phyloP scores from a whole-genome alignment of 2,329 filamentous ascomycete species.

The Ceratocystis lukuohia region DNA sequence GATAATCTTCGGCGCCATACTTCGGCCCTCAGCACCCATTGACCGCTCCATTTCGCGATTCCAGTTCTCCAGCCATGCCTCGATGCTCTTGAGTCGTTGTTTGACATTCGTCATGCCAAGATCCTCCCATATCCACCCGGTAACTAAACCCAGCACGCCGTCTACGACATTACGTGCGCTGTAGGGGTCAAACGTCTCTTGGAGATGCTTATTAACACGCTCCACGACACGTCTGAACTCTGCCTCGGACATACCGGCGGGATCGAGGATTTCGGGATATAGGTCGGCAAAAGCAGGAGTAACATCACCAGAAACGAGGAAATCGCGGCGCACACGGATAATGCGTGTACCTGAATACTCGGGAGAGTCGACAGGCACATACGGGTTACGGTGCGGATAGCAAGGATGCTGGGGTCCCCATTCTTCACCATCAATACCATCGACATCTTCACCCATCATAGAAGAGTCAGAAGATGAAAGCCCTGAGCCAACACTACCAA shows the following conservation, averaged over 20 bases:
- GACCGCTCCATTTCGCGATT: slow-evolving; percentile 57
- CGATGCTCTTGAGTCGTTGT: slow-evolving; percentile 52
- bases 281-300: slow-evolving; percentile 89
- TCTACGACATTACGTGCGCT: slow-evolving; percentile 67
- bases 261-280: slow-evolving; percentile 90
- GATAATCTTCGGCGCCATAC: slow-evolving; percentile 55
- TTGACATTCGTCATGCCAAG: slow-evolving; percentile 67
- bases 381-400: slow-evolving; percentile 83
- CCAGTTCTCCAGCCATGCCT: slow-evolving; percentile 77
- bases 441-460: slow-evolving; percentile 51
- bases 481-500: slow-evolving; percentile 35
- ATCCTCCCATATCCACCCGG: slow-evolving; percentile 93
- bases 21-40: slow-evolving; percentile 36
- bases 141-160: slow-evolving; percentile 62
- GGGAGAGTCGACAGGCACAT: slow-evolving; percentile 64
- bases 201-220: slow-evolving; percentile 64
- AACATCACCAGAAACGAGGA: slow-evolving; percentile 77
- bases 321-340: slow-evolving; percentile 83
- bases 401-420: slow-evolving; percentile 94
- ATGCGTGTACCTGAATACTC: slow-evolving; percentile 71
- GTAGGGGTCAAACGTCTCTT: slow-evolving; percentile 69
- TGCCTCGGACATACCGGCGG: slow-evolving; percentile 64
- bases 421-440: slow-evolving; percentile 56
- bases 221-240: slow-evolving; percentile 76
- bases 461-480: slow-evolving; percentile 46